Evolutionary conservation across 2,329 filamentous ascomycete genomes (phyloP).

Genomic region (Colletotrichum agaves): DNA sequence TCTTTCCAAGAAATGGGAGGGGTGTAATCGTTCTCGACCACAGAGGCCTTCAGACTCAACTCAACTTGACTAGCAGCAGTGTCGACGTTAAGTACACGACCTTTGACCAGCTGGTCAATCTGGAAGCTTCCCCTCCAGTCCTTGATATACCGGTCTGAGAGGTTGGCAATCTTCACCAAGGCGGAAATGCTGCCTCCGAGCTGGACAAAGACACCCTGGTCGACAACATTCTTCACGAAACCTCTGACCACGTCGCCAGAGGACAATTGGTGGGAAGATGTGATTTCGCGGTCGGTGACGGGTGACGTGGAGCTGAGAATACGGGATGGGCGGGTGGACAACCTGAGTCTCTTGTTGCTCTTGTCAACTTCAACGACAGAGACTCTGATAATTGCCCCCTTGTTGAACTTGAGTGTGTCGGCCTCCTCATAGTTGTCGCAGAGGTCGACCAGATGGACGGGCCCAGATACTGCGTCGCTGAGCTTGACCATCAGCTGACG

Average conservation of each 20-base stretch:
- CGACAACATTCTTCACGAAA: conserved; percentile 89
- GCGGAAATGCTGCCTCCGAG: conserved; percentile 85
- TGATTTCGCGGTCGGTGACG: conserved; percentile 84
- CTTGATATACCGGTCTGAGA: conserved; percentile 92
- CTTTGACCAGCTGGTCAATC: conserved; percentile 89
- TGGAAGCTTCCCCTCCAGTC: conserved; percentile 94
- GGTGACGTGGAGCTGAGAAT: conserved; percentile 87
- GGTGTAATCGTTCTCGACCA: conserved; percentile 82
- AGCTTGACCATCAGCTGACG: conserved; percentile 87
- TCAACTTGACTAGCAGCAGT: conserved; percentile 76
- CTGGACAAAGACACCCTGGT: conserved; percentile 88
- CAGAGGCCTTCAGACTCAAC: conserved; percentile 87
- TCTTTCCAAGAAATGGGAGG: conserved; percentile 80
- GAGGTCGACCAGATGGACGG: conserved; percentile 84
- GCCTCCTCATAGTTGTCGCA: conserved; percentile 87
- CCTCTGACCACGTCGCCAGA: conserved; percentile 85
- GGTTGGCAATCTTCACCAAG: conserved; percentile 85
- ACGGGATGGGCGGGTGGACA: conserved; percentile 88
- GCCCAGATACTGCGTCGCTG: conserved; percentile 81
- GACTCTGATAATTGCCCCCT: conserved; percentile 89
- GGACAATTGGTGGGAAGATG: conserved; percentile 74
- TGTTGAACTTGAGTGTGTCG: conserved; percentile 78
- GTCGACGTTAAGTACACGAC: conserved; percentile 82
- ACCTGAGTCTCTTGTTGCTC: conserved; percentile 83
- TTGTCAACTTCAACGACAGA: conserved; percentile 83